Conservation (phyloP, 2,329 filamentous ascomycete species). For the Aureobasidium subglaciale region DNA sequence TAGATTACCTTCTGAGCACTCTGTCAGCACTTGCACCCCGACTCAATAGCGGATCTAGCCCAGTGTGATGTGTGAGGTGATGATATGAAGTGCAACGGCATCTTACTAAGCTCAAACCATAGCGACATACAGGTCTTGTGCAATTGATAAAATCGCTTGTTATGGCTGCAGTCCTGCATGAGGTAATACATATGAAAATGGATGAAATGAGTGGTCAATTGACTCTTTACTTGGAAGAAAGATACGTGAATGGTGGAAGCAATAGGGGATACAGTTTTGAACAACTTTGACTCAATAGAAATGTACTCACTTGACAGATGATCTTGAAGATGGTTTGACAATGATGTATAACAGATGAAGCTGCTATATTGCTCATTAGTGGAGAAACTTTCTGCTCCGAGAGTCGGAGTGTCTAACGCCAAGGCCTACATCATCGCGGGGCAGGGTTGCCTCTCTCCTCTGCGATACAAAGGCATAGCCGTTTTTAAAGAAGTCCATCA, state of each 20-base stretch:
- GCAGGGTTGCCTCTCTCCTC: neutral
- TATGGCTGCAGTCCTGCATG: neutral
- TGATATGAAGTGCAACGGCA: neutral
- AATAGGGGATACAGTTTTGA: no score
- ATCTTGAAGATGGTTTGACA: neutral
- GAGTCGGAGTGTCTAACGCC: neutral
- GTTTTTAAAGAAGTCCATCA: no score
- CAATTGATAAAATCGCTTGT: neutral
- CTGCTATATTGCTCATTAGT: conserved; percentile 8
- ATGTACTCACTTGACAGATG: neutral
- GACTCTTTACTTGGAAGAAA: neutral
- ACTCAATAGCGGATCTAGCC: neutral
- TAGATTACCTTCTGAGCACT: neutral
- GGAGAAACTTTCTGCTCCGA: conserved; percentile 12
- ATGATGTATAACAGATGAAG: neutral
- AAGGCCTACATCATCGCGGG: neutral
- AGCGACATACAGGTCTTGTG: no score
- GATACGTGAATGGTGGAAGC: neutral
- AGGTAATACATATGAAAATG: neutral
- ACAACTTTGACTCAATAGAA: no score
- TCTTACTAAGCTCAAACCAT: no score
- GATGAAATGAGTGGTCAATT: neutral
- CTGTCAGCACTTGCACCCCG: neutral
- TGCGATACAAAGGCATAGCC: no score
- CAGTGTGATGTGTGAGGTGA: neutral